Evolutionary conservation across 345 rosid genomes (phyloP).

Genomic region (Eucalyptus marginata): DNA sequence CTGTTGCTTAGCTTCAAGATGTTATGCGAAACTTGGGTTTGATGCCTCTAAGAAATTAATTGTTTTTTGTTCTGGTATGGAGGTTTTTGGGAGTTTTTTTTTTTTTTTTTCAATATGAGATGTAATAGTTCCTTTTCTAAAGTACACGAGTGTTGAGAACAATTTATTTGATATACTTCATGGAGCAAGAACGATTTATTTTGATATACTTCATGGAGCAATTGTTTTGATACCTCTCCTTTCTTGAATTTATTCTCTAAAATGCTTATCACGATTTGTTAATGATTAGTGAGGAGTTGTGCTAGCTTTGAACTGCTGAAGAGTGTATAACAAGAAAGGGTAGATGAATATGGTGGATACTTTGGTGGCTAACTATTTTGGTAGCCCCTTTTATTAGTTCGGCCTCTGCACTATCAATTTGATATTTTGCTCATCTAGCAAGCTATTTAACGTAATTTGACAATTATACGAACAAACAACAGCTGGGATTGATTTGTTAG

Average conservation of each 20-base stretch:
- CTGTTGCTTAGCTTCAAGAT: neutral
- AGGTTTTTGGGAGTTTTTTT: neutral
- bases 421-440: neutral
- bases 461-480: neutral
- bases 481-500: neutral
- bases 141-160: neutral
- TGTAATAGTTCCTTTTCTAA: neutral
- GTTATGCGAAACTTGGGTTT: neutral
- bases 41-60: neutral
- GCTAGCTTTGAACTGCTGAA: neutral
- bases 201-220: neutral
- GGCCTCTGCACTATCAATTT: fast-evolving
- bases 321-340: neutral
- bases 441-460: neutral
- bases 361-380: neutral
- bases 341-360: neutral
- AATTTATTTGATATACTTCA: neutral
- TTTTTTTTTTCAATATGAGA: neutral
- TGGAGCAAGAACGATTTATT: too few relatives aligned
- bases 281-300: neutral
- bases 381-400: too few relatives aligned
- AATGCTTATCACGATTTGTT: neutral
- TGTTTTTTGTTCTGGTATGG: neutral
- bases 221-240: neutral
- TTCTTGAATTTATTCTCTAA: neutral